Evolutionary conservation across 108 stramenopile species (phyloP), one percentile per base, ranked within the genome.

Genomic region (Chaetoceros tenuissimus): DNA sequence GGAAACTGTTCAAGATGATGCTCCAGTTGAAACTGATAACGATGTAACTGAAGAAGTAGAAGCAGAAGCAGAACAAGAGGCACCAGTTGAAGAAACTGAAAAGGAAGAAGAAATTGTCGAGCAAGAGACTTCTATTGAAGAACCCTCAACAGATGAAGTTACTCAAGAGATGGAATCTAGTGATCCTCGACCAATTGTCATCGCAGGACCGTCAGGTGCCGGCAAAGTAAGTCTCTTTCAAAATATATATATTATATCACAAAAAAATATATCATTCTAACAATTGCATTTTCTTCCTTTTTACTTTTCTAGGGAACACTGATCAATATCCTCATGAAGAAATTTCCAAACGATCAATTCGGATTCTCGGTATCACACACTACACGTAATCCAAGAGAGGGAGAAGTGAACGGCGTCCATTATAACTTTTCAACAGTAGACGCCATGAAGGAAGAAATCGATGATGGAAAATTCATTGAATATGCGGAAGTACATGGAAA

Each of bases 341-440:
- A 73, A n/a, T 85, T 84, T 52, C 70, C 76, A 30, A 68, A 74
- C 24, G 77, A 77, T 22, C 74, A 72, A 46, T 75, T 78, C 54
- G 80, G 80, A 25, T 96, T 99, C 61, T 79, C 79, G 28, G 93
- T 96, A n/a, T 89, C 84, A 29, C 96, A 96, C 63, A 97, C 96
- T 27, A 97, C 96, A 2, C 79, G 96, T 7, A 69, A 70, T 13
- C 96, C 98, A 31, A 91, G 96, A 17, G 73, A 75, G 46, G 90
- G 90, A 24, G 91, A 95, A 64, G 63, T 65, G 40, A 72, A 92
- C 59, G 94, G 95, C 1, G 75, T 84, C 28, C 89, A 96, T 64
- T 99, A 97, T 69, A 68, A 96, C 72, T 99, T 97, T 60, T 72
- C 77, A 45, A 78, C 81, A 1, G 77, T 78, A n/a, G 90, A 89